Percentiles rank a stretch among this genome's conserved stretches.
These are phyloP conservation scores for Magnolia officinalis DNA, from an alignment of 164 flowering plant species.

Conservation along the genomic window DNA sequence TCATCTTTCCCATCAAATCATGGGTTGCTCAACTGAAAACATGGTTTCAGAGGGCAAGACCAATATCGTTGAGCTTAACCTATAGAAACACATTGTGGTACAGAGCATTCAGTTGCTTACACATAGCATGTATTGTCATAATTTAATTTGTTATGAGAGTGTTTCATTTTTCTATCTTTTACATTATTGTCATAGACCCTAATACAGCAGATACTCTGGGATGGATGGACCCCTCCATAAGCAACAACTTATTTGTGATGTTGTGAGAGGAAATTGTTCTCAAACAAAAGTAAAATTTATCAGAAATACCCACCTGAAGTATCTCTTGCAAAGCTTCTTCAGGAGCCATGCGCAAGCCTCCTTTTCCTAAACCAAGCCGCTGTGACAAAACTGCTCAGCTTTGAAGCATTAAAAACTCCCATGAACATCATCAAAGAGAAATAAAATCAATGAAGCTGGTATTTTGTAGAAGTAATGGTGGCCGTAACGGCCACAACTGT, in stretches of 20 bases:
- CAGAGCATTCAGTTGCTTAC: neutral
- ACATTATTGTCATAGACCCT: neutral
- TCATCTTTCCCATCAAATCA: neutral
- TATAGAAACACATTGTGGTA: too few species aligned
- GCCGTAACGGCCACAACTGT: too few species aligned
- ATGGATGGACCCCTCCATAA: neutral
- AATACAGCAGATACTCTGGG: neutral
- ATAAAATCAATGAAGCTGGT: neutral
- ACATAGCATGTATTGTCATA: neutral
- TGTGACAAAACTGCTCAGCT: conserved; percentile 82
- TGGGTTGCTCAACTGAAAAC: neutral
- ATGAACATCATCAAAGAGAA: conserved; percentile 13
- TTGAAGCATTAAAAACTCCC: conserved; percentile 24
- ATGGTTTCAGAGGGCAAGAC: neutral
- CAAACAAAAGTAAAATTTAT: neutral
- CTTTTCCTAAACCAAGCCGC: conserved; percentile 98
- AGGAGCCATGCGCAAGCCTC: conserved; percentile 97
- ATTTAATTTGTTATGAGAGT: neutral
- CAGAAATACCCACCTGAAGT: conserved; percentile 62
- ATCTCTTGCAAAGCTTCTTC: conserved; percentile 80
- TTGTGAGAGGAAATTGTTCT: neutral
- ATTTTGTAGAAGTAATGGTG: too few species aligned
- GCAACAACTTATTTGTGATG: neutral
- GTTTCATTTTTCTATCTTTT: neutral
- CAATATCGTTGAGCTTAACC: too few species aligned